Evolutionary conservation across 345 rosid genomes (phyloP), one percentile per base, ranked within the genome.

Genomic region (Leavenworthia alabamica): DNA sequence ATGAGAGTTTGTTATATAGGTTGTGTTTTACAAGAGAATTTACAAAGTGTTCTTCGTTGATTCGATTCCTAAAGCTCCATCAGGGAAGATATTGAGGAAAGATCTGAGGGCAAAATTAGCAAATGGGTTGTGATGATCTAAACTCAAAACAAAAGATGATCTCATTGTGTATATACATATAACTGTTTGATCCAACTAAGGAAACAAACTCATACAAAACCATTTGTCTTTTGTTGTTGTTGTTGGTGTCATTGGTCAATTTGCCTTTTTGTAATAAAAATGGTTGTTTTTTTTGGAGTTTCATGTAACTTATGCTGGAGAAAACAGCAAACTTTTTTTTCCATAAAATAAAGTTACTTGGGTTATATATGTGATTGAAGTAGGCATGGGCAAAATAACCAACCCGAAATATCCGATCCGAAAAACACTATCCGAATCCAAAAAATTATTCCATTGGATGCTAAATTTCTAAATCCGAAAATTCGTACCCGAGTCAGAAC

Each of bases 71-170:
- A 92, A 85, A 70, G 83, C 90, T 37, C 86, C 95, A 19, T 77
- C 96, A 4, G 96, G 98, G 10, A 92, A 92, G 65, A 86, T 89
- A 16, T 59, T 92, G 83, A 74, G 97, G 75, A 89, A 92, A 48
- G 87, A 89, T 37, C 72, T 89, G 6, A 78, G 83, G 68, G 85
- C 77, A 16, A 82, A 47, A 60, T 56, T 92, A 54, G 81, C 81
- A 3, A 62, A 79, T 31, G 83, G 72, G 32, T 28, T 70, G 22
- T 70, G 35, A 12, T 46, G 28, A 46, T 53, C 4, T 54, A 22
- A 22, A 65, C 32, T 6, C 3, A 14, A 56, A n/a, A 46, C 24
- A 14, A 54, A 53, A 61, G 19, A 70, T 62, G 64, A 46, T 33
- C 16, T 13, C 29, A 41, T 9, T 64, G 70, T 57, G 63, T 63